phyloP scores from a whole-genome alignment of 768 basidiomycete genomes.

The Suillus americanus region DNA sequence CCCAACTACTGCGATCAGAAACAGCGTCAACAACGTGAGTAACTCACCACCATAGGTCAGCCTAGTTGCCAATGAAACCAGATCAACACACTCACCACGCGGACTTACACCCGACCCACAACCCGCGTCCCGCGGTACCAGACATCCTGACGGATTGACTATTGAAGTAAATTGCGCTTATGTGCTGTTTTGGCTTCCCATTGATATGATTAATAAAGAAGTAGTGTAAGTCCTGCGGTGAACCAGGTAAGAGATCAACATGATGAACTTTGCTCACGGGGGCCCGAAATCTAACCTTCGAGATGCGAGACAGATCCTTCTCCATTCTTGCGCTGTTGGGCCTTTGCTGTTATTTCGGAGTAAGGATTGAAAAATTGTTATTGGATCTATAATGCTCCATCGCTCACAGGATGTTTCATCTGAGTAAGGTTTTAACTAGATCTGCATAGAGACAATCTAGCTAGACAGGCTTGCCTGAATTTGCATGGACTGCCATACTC shows the following conservation, averaged over 20 bases:
- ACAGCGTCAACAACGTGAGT: conserved; percentile 56
- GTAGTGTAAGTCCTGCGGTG: conserved; percentile 46
- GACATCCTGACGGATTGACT: conserved; percentile 60
- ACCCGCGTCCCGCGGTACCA: conserved; percentile 50
- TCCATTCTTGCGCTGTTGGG: conserved; percentile 60
- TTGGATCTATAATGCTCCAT: not conserved
- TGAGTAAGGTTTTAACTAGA: not conserved
- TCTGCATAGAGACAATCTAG: too few species aligned
- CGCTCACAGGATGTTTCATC: not conserved
- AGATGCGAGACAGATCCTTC: conserved; percentile 44
- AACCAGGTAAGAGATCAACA: conserved; percentile 52
- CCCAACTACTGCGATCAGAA: conserved; percentile 53
- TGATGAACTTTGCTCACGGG: not conserved
- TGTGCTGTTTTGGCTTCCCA: not conserved
- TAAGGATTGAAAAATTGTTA: not conserved
- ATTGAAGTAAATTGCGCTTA: conserved; percentile 42
- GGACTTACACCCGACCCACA: conserved; percentile 71
- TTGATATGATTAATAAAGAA: conserved; percentile 38
- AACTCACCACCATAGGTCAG: not conserved
- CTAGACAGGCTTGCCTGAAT: too few species aligned
- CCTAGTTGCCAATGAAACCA: conserved; percentile 21
- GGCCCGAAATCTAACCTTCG: not conserved
- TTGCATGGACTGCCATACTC: too few species aligned
- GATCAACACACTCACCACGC: conserved; percentile 59
- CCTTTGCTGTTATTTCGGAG: conserved; percentile 4